These are phyloP conservation scores for Neoboletus magnificus DNA, from an alignment of 768 basidiomycete genomes.

Conservation along the genomic window DNA sequence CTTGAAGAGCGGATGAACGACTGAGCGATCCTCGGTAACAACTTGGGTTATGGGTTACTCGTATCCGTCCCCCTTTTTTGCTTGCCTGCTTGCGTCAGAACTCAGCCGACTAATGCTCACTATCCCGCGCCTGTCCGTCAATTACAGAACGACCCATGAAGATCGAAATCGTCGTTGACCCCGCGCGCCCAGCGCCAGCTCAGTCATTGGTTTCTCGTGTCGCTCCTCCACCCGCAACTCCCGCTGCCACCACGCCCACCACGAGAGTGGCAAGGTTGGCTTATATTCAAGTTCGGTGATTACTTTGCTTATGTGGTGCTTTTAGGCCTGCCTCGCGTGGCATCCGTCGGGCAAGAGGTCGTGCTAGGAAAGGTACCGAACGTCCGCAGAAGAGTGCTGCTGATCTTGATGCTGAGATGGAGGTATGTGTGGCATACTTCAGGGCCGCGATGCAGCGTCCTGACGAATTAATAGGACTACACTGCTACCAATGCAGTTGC, in stretches of 20 bases:
- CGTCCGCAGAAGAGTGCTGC: slow-evolving; percentile 78
- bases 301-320: slow-evolving; percentile 8
- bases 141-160: slow-evolving; percentile 93
- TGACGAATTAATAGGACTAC: slow-evolving; percentile 52
- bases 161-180: slow-evolving; percentile 95
- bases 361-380: slow-evolving; percentile 45
- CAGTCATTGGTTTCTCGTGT: slow-evolving; percentile 79
- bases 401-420: slow-evolving; percentile 98
- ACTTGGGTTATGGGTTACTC: slow-evolving; percentile 27
- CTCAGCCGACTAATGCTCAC: slow-evolving; percentile 35
- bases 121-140: slow-evolving; percentile 33
- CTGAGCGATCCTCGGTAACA: slow-evolving; percentile 23
- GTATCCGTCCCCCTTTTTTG: slow-evolving; percentile 46
- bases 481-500: slow-evolving; percentile 49
- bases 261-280: slow-evolving; percentile 37
- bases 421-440: slow-evolving; percentile 47
- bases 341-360: slow-evolving; percentile 47
- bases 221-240: slow-evolving; percentile 56
- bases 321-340: slow-evolving; percentile 35
- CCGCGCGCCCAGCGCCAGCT: slow-evolving; percentile 58
- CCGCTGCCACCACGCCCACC: slow-evolving; percentile 15
- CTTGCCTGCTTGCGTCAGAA: slow-evolving; percentile 35
- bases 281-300: background rate
- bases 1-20: slow-evolving; percentile 26
- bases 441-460: background rate